Evolutionary conservation across 1,284 basidiomycete species (phyloP).

Genomic region (Fistulina hepatica): DNA sequence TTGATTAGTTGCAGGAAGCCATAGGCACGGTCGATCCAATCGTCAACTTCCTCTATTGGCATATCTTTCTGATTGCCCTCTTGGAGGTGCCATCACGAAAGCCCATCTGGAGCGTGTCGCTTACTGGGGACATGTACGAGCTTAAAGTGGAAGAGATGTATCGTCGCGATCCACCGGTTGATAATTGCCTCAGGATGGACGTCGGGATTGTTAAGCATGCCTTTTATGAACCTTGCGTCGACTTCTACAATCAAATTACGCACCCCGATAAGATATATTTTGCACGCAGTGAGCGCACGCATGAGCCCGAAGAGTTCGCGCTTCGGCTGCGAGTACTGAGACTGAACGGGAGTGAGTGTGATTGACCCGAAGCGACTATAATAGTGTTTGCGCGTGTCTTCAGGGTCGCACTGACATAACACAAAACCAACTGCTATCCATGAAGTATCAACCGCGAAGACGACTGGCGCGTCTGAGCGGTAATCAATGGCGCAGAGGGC

Average conservation of each 20-base stretch:
- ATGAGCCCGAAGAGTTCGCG: constrained; percentile 25
- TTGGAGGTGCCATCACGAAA: constrained; percentile 4
- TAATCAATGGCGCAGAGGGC: constrained; percentile 12
- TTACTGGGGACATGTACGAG: constrained; percentile 8
- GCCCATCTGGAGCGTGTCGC: constrained; percentile 13
- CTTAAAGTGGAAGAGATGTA: constrained; percentile 6
- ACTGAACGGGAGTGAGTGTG: constrained; percentile 24
- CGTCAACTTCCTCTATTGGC: too few species aligned
- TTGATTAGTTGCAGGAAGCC: too few species aligned
- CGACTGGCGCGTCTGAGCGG: constrained; percentile 2
- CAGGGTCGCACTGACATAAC: constrained; percentile 20
- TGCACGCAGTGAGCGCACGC: constrained; percentile 7
- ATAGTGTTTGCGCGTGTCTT: constrained; percentile 11
- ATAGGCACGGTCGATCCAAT: too few species aligned
- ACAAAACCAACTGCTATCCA: constrained; percentile 25
- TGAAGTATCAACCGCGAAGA: constrained; percentile 21
- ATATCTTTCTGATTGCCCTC: constrained; percentile 6
- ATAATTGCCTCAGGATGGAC: constrained; percentile 8
- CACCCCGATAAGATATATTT: constrained; percentile 8
- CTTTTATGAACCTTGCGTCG: constrained; percentile 9
- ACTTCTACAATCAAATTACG: constrained; percentile 4
- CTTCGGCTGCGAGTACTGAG: constrained; percentile 31
- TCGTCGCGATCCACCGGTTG: constrained; percentile 9
- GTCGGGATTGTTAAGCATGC: constrained; percentile 10
- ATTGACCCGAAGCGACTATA: constrained; percentile 26